Evolutionary conservation across 345 rosid genomes (phyloP), one percentile per base, ranked within the genome.

Genomic region (Brassica cretica): DNA sequence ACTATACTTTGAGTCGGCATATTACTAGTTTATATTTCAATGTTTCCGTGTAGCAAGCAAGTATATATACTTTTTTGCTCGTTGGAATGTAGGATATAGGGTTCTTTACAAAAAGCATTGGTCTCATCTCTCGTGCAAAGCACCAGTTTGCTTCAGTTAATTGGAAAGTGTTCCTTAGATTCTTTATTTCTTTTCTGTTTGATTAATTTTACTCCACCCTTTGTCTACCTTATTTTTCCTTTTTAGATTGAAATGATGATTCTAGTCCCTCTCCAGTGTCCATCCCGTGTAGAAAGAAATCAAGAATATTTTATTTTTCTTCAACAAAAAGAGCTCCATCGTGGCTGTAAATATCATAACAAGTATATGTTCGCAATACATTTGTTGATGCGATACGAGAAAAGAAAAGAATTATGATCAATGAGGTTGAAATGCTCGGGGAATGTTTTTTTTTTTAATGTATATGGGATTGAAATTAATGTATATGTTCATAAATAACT

Each of bases 41-140:
- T 72, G 81, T 78, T 78, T 72, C 81, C 77, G 62, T 24, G 81
- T 60, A 60, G 69, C 77, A 78, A 78, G 69, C 81, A 78, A 78
- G 77, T 72, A 72, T 71, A 68, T 68, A 51, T 62, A 27, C 72
- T 68, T 79, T 49, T 74, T 51, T 60, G 71, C 71, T 73, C 64
- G 49, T 79, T 73, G 78, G 76, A 46, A 14, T 11, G 33, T 73
- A 78, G 78, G 77, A 66, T 68, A 78, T 66, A 68, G 74, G 68
- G 46, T 73, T 79, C 78, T 79, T 79, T 79, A 79, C 70, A 27
- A 37, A 79, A 79, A 78, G 77, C 69, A 66, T 59, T 46, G 69
- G 78, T 37, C 60, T 79, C 64, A 37, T 30, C 25, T 74, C 75
- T 74, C 78, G 53, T 74, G 78, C 78, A 74, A 79, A 68, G 61